phyloP scores from a whole-genome alignment of 2,329 filamentous ascomycete genomes.

The Fusarium longipes region DNA sequence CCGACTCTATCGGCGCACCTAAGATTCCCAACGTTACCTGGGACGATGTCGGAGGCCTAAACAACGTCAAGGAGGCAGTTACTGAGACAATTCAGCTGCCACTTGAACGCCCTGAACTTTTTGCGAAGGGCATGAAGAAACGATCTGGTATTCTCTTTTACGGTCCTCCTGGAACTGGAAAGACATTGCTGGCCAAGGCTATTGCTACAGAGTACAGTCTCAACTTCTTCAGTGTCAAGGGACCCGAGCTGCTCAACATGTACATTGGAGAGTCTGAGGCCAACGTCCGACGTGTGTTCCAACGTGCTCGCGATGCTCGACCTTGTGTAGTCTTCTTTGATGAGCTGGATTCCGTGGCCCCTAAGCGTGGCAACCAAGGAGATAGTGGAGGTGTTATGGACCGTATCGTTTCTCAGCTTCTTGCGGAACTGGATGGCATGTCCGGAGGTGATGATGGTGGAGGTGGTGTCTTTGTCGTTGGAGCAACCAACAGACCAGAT shows the following conservation, averaged over 20 bases:
- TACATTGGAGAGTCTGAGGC: constrained; percentile 95
- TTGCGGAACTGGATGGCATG: constrained; percentile 98
- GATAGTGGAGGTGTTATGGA: constrained; percentile 99
- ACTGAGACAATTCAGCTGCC: constrained; percentile 96
- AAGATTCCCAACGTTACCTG: constrained; percentile 98
- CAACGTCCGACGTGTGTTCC: constrained; percentile 89
- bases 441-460: constrained; percentile 87
- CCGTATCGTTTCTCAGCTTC: constrained; percentile 91
- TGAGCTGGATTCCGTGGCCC: constrained; percentile 91
- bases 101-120: constrained; percentile 89
- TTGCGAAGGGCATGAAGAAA: constrained; percentile 98
- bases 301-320: constrained; percentile 83
- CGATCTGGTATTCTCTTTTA: constrained; percentile 93
- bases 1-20: constrained; percentile 94
- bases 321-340: constrained; percentile 96
- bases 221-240: constrained; percentile 95
- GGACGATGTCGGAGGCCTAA: constrained; percentile 93
- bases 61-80: constrained; percentile 96
- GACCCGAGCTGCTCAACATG: constrained; percentile 92
- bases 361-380: constrained; percentile 95
- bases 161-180: constrained; percentile 89
- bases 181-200: constrained; percentile 91
- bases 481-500: constrained; percentile 94
- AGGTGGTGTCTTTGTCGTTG: constrained; percentile 94
- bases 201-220: constrained; percentile 94